Base-by-base conservation (phyloP, 495 filamentous ascomycete genomes). In the Daldinia decipiens region DNA sequence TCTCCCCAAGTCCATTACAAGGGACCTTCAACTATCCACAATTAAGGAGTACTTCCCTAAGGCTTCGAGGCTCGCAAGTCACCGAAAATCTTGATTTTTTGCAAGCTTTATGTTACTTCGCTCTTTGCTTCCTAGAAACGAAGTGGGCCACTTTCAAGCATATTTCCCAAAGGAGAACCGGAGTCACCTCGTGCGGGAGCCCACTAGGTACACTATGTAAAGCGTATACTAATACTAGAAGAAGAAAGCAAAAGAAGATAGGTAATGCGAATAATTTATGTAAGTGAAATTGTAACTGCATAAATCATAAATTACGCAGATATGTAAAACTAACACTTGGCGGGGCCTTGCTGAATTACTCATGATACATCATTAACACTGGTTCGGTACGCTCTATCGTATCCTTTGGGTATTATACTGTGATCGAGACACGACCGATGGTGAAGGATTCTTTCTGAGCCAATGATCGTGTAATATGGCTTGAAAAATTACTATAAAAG, bases 121-220 rank as follows among this genome's bases (percentile, higher is more conserved):
- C 19, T 21, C 15, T 47, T 11, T 47, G 43, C 9, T 47, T 13
- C 17, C 17, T 24, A 12, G 17, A 21, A 11, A 47, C 11, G 9
- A 21, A 1, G 43, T 47, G 43, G 43, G 24, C 9, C 43, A 19
- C 19, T 3, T 21, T 21, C 43, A 47, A 12, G 43, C 43, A 4
- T 4, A 12, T 47, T 47, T 12, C 43, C 43, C 24, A 47, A 47
- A 47, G 43, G 43, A 47, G 43, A 21, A 47, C 43, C 43, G 43
- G 43, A 47, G 17, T 21, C 11, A 4, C 17, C 17, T 21, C 34
- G 8, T 7, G 17, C 17, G 17, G 17, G 6, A 47, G 7, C 40
- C 40, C 40, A 21, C 43, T 11, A n/a, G n/a, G n/a, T n/a, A 11
- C 4, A 6, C 5, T 0, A 29, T 29, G 27, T 11, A 8, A 8